Base-by-base conservation (phyloP, 495 filamentous ascomycete species). In the Melanomma pulvis-pyrius region DNA sequence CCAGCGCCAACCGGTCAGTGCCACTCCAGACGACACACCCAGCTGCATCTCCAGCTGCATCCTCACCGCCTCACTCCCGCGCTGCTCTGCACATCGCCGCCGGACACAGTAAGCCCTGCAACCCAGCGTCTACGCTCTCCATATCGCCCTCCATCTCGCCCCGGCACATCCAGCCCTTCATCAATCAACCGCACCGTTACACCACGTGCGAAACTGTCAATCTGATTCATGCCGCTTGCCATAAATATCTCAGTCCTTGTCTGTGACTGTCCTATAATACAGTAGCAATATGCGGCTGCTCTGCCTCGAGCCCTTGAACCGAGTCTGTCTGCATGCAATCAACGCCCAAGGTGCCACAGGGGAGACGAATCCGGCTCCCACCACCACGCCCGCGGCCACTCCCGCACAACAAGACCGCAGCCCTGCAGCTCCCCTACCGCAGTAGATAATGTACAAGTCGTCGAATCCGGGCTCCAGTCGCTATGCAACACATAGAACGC, bases 281-380 rank as follows among this genome's bases (percentile, higher is more conserved):
- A 63, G 39, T 54, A 36, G 34, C 61, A 64, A 48, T 64, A 64
- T 55, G 60, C 49, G 34, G 28, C 22, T 55, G 54, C 26, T 36
- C n/a, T 22, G 34, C 32, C 21, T 46, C 54, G 21, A 57, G 30
- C 54, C 54, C 17, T 57, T 57, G 21, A 41, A 44, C 54, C 54
- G 54, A 57, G n/a, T 47, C 36, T n/a, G 34, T 17, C 39, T 28
- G 56, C 36, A 46, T 24, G 22, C 58, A 28, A 51, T 49, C 22
- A 49, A 24, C 2, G 48, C 34, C 50, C 47, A 47, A 24, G 56
- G 30, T 32, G 22, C 59, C 39, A 44, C 39, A 44, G 39, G 6
- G 39, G 39, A 7, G 39, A 44, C 44, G 12, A 19, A 11, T 34
- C 41, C n/a, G n/a, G 22, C 1, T 59, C 56, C 25, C n/a, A 59